Percentiles rank a stretch among this genome's conserved stretches.
phyloP scores from a whole-genome alignment of 805 yeast species.

The Metschnikowia gelsemii region DNA sequence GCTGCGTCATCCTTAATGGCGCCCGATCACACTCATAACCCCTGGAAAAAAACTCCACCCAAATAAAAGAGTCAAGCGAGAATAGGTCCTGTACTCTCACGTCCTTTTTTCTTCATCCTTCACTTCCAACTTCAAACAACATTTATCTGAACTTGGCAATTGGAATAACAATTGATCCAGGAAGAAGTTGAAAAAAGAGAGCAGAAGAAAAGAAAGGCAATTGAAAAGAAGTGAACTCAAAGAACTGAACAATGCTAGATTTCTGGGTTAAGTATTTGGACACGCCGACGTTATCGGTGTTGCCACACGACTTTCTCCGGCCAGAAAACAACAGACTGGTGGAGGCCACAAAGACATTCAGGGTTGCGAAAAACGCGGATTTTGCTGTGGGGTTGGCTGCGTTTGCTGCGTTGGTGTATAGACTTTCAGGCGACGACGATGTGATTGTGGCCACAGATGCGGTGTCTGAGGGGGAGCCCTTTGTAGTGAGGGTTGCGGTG shows the following conservation, averaged over 20 bases:
- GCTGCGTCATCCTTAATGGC: no score
- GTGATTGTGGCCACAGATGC: conserved; percentile 77
- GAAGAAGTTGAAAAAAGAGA: no score
- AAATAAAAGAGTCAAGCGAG: no score
- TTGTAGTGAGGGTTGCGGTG: conserved; percentile 62
- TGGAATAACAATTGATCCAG: no score
- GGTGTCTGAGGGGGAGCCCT: conserved; percentile 37
- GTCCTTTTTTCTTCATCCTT: no score
- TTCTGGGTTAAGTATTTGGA: conserved; percentile 67
- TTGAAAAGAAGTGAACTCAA: not conserved
- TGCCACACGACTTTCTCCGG: conserved; percentile 84
- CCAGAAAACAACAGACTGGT: conserved; percentile 68
- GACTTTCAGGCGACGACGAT: conserved; percentile 94
- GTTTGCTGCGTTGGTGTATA: conserved; percentile 66
- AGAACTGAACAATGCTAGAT: conserved; percentile 15
- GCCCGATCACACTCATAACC: conserved; percentile 5
- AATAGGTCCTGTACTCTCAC: no score
- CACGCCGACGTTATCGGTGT: conserved; percentile 79
- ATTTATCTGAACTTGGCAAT: no score
- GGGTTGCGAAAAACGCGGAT: conserved; percentile 16
- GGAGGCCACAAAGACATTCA: conserved; percentile 52
- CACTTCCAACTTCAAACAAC: no score
- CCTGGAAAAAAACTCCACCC: no score
- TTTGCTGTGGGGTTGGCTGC: conserved; percentile 62
- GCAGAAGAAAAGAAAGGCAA: no score